Percentiles rank a stretch among this genome's conserved stretches.
Conservation (phyloP, 352 stramenopile genomes). For the Globisporangium radiosum region DNA sequence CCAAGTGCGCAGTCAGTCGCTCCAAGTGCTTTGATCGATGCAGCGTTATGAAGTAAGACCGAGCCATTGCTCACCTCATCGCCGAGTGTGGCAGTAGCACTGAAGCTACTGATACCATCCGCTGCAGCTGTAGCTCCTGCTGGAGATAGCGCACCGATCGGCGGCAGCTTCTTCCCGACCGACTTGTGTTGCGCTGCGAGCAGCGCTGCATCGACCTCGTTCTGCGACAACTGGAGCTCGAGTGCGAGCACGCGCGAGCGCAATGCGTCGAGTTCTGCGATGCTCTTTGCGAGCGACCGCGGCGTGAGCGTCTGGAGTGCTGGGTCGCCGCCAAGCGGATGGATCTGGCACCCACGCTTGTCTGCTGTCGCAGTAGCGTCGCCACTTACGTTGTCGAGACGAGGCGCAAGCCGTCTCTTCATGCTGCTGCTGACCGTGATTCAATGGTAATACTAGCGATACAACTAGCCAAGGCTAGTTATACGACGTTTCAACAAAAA, state of each 20-base stretch:
- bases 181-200: conserved; percentile 20
- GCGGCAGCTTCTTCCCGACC: conserved; percentile 34
- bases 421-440: background rate
- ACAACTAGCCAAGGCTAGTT: no score
- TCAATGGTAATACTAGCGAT: no score
- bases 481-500: no score
- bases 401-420: conserved; percentile 7
- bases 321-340: conserved; percentile 41
- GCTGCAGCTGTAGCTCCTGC: background rate
- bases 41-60: background rate
- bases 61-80: no score
- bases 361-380: conserved; percentile 6
- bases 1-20: background rate
- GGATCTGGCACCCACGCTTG: conserved; percentile 27
- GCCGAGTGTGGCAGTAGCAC: no score
- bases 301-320: conserved; percentile 40
- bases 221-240: conserved; percentile 44
- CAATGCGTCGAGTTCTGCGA: conserved; percentile 44
- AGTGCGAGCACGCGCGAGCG: conserved; percentile 41
- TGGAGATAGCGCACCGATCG: conserved; percentile 15
- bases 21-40: background rate
- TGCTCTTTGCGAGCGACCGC: conserved; percentile 43
- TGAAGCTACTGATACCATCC: background rate
- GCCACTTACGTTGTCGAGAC: conserved; percentile 15
- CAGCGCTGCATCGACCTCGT: conserved; percentile 31